Evolutionary conservation across 2,329 filamentous ascomycete species (phyloP).

Genomic region (Sporothrix sp.): DNA sequence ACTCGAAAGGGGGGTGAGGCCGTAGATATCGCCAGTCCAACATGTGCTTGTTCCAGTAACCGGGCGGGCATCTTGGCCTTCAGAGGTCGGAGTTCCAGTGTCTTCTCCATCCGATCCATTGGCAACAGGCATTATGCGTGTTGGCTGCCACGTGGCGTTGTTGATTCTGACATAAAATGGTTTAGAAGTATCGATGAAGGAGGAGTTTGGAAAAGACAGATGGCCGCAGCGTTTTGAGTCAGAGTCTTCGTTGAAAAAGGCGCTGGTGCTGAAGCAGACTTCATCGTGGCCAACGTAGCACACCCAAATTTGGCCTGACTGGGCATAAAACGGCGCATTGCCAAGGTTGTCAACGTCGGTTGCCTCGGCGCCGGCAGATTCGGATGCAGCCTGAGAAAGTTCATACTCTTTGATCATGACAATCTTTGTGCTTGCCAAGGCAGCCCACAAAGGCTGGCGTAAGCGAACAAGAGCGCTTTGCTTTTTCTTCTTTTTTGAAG

Average conservation of each 20-base stretch:
- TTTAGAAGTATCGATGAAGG: slow-evolving; percentile 56
- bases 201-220: slow-evolving; percentile 21
- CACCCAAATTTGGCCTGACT: slow-evolving; percentile 69
- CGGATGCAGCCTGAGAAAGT: slow-evolving; percentile 65
- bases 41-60: slow-evolving; percentile 31
- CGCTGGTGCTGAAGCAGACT: slow-evolving; percentile 64
- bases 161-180: slow-evolving; percentile 74
- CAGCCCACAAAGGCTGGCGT: slow-evolving; percentile 88
- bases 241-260: slow-evolving; percentile 40
- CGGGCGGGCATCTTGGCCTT: slow-evolving; percentile 17
- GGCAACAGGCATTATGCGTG: slow-evolving; percentile 50
- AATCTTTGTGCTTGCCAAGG: slow-evolving; percentile 90
- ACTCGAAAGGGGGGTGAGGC: slow-evolving; percentile 60
- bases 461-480: slow-evolving; percentile 85
- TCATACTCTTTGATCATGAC: slow-evolving; percentile 89
- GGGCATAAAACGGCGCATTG: slow-evolving; percentile 61
- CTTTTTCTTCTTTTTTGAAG: slow-evolving; percentile 75
- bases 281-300: slow-evolving; percentile 70
- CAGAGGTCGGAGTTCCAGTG: not conserved
- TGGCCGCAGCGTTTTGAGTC: slow-evolving; percentile 22
- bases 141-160: slow-evolving; percentile 70
- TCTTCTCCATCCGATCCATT: slow-evolving; percentile 14
- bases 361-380: slow-evolving; percentile 63
- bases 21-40: slow-evolving; percentile 65
- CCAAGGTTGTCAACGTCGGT: slow-evolving; percentile 69